Percentiles rank a stretch among this genome's conserved stretches.
These are phyloP conservation scores for Euphrasia confusa DNA, from an alignment of 257 asterid species.

Conservation along the genomic window DNA sequence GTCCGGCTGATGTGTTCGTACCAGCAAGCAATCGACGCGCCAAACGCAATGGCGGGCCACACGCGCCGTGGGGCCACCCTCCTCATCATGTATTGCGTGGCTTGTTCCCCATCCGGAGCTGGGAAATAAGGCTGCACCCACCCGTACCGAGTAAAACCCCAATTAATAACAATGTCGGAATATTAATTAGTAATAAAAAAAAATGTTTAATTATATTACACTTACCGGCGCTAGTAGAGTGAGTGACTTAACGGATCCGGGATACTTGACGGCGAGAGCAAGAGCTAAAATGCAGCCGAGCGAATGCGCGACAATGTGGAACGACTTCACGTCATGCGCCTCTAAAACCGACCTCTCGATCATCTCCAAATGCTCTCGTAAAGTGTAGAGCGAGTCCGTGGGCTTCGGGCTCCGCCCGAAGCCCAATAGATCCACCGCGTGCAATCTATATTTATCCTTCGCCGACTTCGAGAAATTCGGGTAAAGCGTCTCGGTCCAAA, in stretches of 20 bases:
- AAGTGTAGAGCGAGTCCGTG: conserved; percentile 65
- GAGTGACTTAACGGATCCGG: conserved; percentile 58
- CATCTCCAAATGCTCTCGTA: conserved; percentile 87
- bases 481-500: conserved; percentile 90
- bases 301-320: conserved; percentile 97
- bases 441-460: conserved; percentile 62
- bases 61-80: conserved; percentile 83
- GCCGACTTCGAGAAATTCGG: conserved; percentile 69
- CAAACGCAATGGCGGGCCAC: conserved; percentile 79
- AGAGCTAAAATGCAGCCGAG: conserved; percentile 90
- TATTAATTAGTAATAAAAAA: no score
- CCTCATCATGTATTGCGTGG: conserved; percentile 79
- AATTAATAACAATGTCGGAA: no score
- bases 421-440: conserved; percentile 88
- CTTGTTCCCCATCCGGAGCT: conserved; percentile 66
- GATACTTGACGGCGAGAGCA: conserved; percentile 77
- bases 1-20: conserved; percentile 88
- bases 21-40: conserved; percentile 90
- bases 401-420: conserved; percentile 97
- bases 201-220: no score
- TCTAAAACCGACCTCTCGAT: conserved; percentile 75
- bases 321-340: conserved; percentile 58
- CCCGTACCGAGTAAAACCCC: no score
- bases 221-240: conserved; percentile 87
- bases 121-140: conserved; percentile 88